Evolutionary conservation across 2,329 filamentous ascomycete species (phyloP).

Genomic region (Fusarium beomiforme): DNA sequence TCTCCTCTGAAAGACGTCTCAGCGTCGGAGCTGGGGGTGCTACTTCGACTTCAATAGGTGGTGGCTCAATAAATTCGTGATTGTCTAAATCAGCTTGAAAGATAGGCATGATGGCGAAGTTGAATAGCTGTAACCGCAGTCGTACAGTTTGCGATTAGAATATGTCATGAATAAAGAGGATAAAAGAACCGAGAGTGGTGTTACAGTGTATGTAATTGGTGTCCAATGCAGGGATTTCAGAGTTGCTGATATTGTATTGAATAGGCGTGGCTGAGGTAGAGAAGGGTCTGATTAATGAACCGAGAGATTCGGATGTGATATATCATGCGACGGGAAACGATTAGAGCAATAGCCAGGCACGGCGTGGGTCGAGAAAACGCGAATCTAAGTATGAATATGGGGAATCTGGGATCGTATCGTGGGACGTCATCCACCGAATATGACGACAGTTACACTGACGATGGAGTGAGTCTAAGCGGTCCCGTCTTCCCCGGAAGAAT

Average conservation of each 20-base stretch:
- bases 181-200: not conserved
- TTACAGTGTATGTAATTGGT: not conserved
- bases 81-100: conserved; percentile 63
- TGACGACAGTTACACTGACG: conserved; percentile 36
- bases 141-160: conserved; percentile 21
- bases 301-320: conserved; percentile 36
- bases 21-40: conserved; percentile 15
- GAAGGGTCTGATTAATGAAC: conserved; percentile 17
- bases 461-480: conserved; percentile 26
- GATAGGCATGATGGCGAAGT: conserved; percentile 62
- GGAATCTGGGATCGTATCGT: conserved; percentile 41
- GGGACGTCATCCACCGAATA: conserved; percentile 43
- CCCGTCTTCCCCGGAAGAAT: conserved; percentile 15
- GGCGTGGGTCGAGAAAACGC: conserved; percentile 32
- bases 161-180: conserved; percentile 38
- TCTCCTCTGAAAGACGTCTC: conserved; percentile 64
- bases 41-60: conserved; percentile 29
- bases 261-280: not conserved
- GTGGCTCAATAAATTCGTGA: conserved; percentile 42
- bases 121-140: conserved; percentile 49
- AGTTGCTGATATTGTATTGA: conserved; percentile 1
- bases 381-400: conserved; percentile 32
- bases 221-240: conserved; percentile 21
- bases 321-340: conserved; percentile 37
- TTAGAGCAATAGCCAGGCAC: conserved; percentile 27